phyloP scores from a whole-genome alignment of 2,329 filamentous ascomycete species.

The Fusarium siculi region DNA sequence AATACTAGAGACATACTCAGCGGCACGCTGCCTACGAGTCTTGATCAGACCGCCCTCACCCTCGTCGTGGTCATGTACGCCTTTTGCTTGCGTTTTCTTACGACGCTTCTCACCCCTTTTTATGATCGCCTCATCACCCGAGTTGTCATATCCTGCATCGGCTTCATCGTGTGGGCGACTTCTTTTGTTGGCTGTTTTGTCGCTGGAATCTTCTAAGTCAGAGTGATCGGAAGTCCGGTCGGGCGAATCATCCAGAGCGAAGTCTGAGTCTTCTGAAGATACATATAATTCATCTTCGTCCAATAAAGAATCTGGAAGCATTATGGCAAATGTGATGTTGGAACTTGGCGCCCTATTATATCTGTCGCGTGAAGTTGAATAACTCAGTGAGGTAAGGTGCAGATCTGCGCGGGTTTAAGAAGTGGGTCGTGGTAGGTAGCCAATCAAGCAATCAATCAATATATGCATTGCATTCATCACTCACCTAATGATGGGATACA shows the following conservation, averaged over 20 bases:
- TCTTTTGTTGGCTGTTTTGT: conserved; percentile 43
- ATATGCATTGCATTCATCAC: neutral
- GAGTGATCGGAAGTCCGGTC: conserved; percentile 61
- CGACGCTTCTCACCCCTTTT: conserved; percentile 66
- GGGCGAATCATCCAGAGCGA: conserved; percentile 68
- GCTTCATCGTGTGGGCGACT: conserved; percentile 31
- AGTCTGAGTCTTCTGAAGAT: conserved; percentile 79
- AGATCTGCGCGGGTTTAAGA: neutral
- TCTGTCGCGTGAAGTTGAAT: conserved; percentile 3
- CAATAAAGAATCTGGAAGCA: conserved; percentile 55
- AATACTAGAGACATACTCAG: conserved; percentile 60
- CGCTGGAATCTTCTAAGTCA: conserved; percentile 58
- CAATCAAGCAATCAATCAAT: conserved; percentile 41
- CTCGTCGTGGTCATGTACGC: conserved; percentile 57
- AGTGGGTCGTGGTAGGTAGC: conserved; percentile 19
- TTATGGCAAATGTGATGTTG: conserved; percentile 43
- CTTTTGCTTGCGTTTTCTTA: conserved; percentile 57
- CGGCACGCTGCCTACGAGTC: conserved; percentile 75
- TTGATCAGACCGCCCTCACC: conserved; percentile 74
- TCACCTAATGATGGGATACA: neutral
- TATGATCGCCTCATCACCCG: conserved; percentile 78
- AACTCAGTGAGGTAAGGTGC: neutral
- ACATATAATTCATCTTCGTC: conserved; percentile 70
- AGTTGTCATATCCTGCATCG: conserved; percentile 68
- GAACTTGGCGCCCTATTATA: neutral